phyloP scores from a whole-genome alignment of 139 green algal genomes.

The Tetradesmus obliquus region DNA sequence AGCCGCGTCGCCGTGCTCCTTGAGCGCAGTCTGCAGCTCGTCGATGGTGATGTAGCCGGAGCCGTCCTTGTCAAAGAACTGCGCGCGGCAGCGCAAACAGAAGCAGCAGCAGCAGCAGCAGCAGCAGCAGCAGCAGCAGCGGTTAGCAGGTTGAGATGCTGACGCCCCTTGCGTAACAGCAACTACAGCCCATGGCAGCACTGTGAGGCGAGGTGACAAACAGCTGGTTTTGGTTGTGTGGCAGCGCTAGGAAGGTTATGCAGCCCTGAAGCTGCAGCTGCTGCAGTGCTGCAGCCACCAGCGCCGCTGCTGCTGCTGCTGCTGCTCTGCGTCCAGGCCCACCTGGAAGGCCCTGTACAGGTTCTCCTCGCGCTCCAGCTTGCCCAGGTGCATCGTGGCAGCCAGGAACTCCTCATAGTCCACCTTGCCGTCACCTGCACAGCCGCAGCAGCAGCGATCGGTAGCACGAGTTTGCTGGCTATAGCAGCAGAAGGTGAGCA shows the following conservation, averaged over 20 bases:
- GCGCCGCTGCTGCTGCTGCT: not conserved
- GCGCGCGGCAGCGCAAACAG: not conserved
- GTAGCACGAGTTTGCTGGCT: not conserved
- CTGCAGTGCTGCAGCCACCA: not conserved
- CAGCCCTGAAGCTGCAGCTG: not conserved
- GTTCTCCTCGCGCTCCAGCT: slow-evolving; percentile 86
- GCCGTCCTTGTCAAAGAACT: slow-evolving; percentile 60
- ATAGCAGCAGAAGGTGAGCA: not conserved
- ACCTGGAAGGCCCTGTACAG: slow-evolving; percentile 80
- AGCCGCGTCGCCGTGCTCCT: slow-evolving; percentile 29
- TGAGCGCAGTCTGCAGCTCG: slow-evolving; percentile 50
- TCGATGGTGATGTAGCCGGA: slow-evolving; percentile 61
- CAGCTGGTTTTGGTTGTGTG: not conserved
- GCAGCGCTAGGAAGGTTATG: not conserved
- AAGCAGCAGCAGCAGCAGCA: too few relatives aligned
- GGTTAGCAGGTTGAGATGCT: not conserved
- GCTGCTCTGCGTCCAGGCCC: not conserved
- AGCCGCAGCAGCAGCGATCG: not conserved
- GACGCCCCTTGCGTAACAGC: not conserved
- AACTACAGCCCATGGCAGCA: not conserved
- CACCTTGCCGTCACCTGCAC: slow-evolving; percentile 34
- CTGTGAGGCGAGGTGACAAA: not conserved
- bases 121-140: not conserved
- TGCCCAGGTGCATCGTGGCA: slow-evolving; percentile 86
- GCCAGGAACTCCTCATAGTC: slow-evolving; percentile 91